A percentile compares a stretch with the other conserved stretches of the same genome.
Conservation (phyloP, 202 grass and related monocot species). For the Elaeis oleifera region DNA sequence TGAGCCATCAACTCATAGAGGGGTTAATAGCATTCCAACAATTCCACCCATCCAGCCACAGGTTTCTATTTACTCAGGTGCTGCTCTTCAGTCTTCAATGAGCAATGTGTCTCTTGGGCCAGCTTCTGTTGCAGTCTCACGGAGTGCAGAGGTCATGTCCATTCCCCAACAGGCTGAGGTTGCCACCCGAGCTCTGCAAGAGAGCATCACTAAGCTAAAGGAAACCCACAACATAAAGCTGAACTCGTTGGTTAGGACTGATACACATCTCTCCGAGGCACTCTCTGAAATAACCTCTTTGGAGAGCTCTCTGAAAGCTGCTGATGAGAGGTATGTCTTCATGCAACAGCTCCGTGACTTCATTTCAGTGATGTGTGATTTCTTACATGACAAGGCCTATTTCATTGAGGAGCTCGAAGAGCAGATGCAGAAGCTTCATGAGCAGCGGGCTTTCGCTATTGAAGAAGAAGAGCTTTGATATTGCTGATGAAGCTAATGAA, state of each 20-base stretch:
- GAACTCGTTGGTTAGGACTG: conserved; percentile 51
- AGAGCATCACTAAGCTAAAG: conserved; percentile 73
- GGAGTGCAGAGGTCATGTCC: conserved; percentile 54
- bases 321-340: conserved; percentile 75
- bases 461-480: conserved; percentile 63
- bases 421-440: conserved; percentile 74
- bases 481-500: conserved; percentile 57
- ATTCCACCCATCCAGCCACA: conserved; percentile 39
- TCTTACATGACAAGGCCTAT: conserved; percentile 88
- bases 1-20: conserved; percentile 44
- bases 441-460: conserved; percentile 51
- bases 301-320: conserved; percentile 50
- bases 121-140: conserved; percentile 43
- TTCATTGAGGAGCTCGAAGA: conserved; percentile 91
- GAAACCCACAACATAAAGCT: conserved; percentile 59
- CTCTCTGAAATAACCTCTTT: conserved; percentile 75
- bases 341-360: conserved; percentile 84
- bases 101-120: conserved; percentile 13
- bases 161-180: conserved; percentile 81
- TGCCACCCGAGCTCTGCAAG: conserved; percentile 62
- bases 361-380: conserved; percentile 84
- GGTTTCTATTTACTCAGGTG: conserved; percentile 23
- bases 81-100: conserved; percentile 26
- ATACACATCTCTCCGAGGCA: conserved; percentile 63
- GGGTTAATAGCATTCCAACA: conserved; percentile 27